Base-by-base conservation (phyloP, 2,329 filamentous ascomycete species). In the Epichloe scottii region DNA sequence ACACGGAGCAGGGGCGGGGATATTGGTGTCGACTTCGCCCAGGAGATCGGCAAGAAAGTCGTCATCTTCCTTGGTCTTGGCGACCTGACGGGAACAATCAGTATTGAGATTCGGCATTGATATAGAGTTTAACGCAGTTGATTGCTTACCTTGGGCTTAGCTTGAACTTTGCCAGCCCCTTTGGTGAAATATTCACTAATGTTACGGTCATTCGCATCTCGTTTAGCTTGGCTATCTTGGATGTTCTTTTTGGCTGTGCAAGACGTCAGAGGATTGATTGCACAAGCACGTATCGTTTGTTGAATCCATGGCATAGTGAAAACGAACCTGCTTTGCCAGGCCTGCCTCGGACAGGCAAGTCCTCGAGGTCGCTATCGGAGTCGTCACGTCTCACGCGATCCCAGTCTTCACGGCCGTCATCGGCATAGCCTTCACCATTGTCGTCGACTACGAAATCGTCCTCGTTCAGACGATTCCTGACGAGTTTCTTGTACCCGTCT, bases 361-460 rank as follows among this genome's bases (percentile, higher is more conserved):
- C 63, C 11, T 64, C 58, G 3, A 60, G 60, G 41, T 94, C 88
- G 55, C 82, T 90, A 54, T 93, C 89, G 37, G 83, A 86, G 55
- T 84, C 78, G 65, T 85, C 80, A 56, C 77, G 74, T 53, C 75
- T 75, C 57, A 84, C 77, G 59, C 85, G 80, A 68, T 91, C 83
- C 90, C 91, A 91, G 60, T 97, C 93, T 69, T 95, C 90, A 51
- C 93, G 84, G 54, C 93, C 93, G 63, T 97, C 93, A 65, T 97
- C 91, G 57, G 89, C 91, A 63, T 98, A 98, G 38, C 93, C 91
- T 65, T 91, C 89, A 62, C 91, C 91, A 71, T 96, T 95, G 71
- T 98, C 93, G 72, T 97, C 93, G 54, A 98, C 90, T 49, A 98
- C 91, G 62, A 98, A 98, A 70, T 98, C 93, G 61, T 98, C 93